Percentiles rank a stretch among this genome's conserved stretches.
These are phyloP conservation scores for Stylonectria norvegica DNA, from an alignment of 2,329 filamentous ascomycete species.

Conservation along the genomic window DNA sequence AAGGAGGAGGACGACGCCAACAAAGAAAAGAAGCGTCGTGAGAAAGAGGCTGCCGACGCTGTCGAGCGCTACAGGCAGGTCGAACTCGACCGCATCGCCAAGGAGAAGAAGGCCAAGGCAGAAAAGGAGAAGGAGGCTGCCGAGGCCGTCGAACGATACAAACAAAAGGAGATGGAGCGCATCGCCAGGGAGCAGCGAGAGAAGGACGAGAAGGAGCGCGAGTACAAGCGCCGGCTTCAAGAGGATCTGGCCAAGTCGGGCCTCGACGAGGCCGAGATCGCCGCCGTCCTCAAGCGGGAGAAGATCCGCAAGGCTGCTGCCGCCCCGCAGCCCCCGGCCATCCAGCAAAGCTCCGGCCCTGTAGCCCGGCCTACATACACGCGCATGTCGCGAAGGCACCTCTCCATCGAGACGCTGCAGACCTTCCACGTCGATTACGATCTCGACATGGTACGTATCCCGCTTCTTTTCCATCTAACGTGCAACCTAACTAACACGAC, in stretches of 20 bases:
- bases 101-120: constrained; percentile 38
- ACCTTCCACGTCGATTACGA: constrained; percentile 56
- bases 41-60: constrained; percentile 46
- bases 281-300: constrained; percentile 57
- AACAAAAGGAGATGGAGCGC: constrained; percentile 43
- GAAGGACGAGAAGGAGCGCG: constrained; percentile 47
- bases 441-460: constrained; percentile 50
- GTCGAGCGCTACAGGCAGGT: constrained; percentile 50
- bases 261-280: constrained; percentile 56
- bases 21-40: constrained; percentile 41
- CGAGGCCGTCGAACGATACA: constrained; percentile 51
- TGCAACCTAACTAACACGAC: constrained; percentile 31
- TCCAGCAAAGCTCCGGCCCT: constrained; percentile 9
- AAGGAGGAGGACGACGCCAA: constrained; percentile 44
- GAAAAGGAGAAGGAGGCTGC: constrained; percentile 45
- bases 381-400: constrained; percentile 58
- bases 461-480: neutral
- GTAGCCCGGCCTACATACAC: constrained; percentile 54
- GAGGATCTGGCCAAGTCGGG: constrained; percentile 58
- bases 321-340: constrained; percentile 10
- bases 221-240: constrained; percentile 54
- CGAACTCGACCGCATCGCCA: constrained; percentile 34
- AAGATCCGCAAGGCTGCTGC: constrained; percentile 38
- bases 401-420: constrained; percentile 60
- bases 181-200: constrained; percentile 45